Evolutionary conservation across 257 asterid species (phyloP).

Genomic region (Nicotiana benthamiana): DNA sequence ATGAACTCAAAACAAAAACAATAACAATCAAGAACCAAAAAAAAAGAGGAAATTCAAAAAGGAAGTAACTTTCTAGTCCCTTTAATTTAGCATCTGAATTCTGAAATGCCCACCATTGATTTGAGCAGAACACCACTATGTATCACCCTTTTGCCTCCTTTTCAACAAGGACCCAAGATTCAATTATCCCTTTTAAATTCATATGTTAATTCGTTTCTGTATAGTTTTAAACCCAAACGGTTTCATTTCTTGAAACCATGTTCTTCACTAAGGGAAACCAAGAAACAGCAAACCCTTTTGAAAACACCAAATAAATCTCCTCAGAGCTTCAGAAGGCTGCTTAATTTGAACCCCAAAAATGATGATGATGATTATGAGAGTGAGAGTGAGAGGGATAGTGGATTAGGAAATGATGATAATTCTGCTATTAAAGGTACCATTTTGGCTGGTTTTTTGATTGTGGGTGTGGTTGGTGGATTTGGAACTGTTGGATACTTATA

Average conservation of each 20-base stretch:
- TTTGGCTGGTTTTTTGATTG: conserved; percentile 37
- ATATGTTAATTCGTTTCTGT: conserved; percentile 15
- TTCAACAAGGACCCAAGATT: conserved; percentile 27
- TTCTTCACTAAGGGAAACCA: conserved; percentile 70
- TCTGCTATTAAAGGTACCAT: conserved; percentile 75
- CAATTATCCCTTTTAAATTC: conserved; percentile 17
- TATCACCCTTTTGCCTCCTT: conserved; percentile 29
- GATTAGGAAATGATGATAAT: conserved; percentile 47
- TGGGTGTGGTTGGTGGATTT: conserved; percentile 74
- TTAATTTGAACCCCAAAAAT: conserved; percentile 51
- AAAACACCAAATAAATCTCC: conserved; percentile 59
- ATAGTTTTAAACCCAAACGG: conserved; percentile 47
- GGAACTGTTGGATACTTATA: conserved; percentile 73
- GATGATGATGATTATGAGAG: conserved; percentile 22
- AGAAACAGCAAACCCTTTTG: conserved; percentile 50
- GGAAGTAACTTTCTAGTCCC: neutral
- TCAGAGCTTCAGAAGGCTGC: conserved; percentile 43
- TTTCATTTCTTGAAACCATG: conserved; percentile 77
- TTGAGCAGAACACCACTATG: conserved; percentile 40
- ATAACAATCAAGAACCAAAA: neutral
- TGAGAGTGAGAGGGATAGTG: conserved; percentile 25
- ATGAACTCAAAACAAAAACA: neutral
- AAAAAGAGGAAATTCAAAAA: neutral
- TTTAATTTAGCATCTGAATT: neutral
- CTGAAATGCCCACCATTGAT: conserved; percentile 60